phyloP scores from a whole-genome alignment of 2,329 filamentous ascomycete species.

The Talaromyces atroroseus region DNA sequence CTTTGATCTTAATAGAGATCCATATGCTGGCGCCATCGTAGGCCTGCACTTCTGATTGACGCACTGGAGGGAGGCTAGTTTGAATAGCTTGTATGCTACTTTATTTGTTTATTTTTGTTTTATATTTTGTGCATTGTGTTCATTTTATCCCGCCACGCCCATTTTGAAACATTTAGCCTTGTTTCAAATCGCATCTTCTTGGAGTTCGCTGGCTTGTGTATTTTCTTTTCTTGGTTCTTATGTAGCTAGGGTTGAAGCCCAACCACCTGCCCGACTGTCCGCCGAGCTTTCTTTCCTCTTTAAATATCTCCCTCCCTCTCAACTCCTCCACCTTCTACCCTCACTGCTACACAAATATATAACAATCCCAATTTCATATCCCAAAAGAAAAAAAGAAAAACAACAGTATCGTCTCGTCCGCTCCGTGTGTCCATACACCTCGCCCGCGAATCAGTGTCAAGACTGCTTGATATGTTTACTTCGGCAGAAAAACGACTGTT shows the following conservation, averaged over 20 bases:
- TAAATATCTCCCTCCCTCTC: neutral
- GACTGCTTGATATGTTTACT: slow-evolving; percentile 20
- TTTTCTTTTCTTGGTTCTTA: neutral
- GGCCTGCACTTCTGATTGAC: neutral
- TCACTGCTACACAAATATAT: neutral
- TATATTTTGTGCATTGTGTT: too few relatives aligned
- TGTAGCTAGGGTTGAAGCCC: slow-evolving; percentile 9
- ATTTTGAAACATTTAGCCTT: neutral
- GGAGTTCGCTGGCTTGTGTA: neutral
- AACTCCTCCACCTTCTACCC: neutral
- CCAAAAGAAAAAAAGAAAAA: too few relatives aligned
- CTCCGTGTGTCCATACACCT: neutral
- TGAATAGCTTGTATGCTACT: neutral
- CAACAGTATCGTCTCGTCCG: neutral
- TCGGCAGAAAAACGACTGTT: slow-evolving; percentile 15
- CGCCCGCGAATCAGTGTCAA: slow-evolving; percentile 17
- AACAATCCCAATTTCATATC: neutral
- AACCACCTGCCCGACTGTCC: slow-evolving; percentile 9
- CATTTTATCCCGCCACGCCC: neutral
- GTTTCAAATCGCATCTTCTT: neutral
- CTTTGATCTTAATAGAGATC: neutral
- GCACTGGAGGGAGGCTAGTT: neutral
- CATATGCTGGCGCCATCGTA: neutral
- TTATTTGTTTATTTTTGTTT: too few relatives aligned
- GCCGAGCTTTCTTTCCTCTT: neutral